These are phyloP conservation scores for Rhizopus stolonifer DNA, from an alignment of 371 early-diverging fungal genomes.

Conservation along the genomic window DNA sequence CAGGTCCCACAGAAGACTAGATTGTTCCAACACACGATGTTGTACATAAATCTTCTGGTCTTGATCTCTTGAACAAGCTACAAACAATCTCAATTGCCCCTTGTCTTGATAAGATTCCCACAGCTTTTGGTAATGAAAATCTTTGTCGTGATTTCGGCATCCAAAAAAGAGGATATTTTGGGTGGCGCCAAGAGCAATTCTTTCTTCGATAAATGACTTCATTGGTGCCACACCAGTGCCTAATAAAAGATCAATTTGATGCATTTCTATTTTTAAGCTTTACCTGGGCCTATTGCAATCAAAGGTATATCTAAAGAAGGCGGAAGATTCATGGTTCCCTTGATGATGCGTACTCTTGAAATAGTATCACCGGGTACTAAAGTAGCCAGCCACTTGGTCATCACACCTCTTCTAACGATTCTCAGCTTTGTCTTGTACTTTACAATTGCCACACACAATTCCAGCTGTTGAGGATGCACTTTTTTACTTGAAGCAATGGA, in stretches of 20 bases:
- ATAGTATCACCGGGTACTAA: constrained; percentile 52
- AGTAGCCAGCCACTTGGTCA: constrained; percentile 74
- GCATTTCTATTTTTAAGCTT: background rate
- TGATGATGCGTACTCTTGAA: constrained; percentile 50
- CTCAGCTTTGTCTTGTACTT: constrained; percentile 77
- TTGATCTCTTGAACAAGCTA: constrained; percentile 79
- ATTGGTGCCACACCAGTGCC: constrained; percentile 93
- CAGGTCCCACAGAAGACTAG: constrained; percentile 60
- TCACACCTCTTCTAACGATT: constrained; percentile 76
- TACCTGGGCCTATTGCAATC: constrained; percentile 79
- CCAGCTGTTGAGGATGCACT: constrained; percentile 54
- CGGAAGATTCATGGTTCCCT: constrained; percentile 78
- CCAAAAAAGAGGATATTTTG: constrained; percentile 83
- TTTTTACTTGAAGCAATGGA: constrained; percentile 72
- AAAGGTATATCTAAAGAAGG: constrained; percentile 53
- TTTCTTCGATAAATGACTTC: constrained; percentile 76
- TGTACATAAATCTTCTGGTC: constrained; percentile 72
- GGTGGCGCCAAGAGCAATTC: constrained; percentile 47
- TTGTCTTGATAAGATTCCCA: constrained; percentile 53
- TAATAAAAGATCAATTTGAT: constrained; percentile 5
- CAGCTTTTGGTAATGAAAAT: constrained; percentile 72
- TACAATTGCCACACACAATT: constrained; percentile 85
- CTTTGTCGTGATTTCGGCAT: constrained; percentile 68
- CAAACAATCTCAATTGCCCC: constrained; percentile 53
- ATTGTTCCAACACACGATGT: constrained; percentile 69